Evolutionary conservation across 495 filamentous ascomycete genomes (phyloP).

Genomic region (Opeltia flavorubescens): DNA sequence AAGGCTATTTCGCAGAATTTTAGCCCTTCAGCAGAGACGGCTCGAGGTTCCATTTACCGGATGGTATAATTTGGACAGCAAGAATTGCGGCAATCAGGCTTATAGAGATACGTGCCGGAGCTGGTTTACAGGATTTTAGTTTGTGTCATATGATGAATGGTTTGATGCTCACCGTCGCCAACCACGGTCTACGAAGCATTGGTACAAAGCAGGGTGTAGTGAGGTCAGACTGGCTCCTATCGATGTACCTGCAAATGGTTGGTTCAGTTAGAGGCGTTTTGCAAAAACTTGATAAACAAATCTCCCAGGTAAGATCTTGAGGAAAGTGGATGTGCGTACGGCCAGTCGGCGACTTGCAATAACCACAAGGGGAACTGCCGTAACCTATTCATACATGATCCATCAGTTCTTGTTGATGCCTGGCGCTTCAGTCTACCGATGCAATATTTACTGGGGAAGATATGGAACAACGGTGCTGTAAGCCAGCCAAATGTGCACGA

Average conservation of each 20-base stretch:
- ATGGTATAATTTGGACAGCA: constrained; percentile 97
- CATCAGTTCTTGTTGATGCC: too few relatives aligned
- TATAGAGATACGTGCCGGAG: constrained; percentile 76
- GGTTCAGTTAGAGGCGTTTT: constrained; percentile 15
- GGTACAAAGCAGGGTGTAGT: constrained; percentile 62
- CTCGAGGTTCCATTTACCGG: constrained; percentile 32
- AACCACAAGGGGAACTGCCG: constrained; percentile 34
- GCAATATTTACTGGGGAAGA: too few relatives aligned
- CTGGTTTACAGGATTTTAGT: constrained; percentile 24
- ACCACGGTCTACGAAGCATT: constrained; percentile 67
- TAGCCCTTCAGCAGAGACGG: not conserved
- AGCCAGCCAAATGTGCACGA: constrained; percentile 16
- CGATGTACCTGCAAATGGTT: constrained; percentile 49
- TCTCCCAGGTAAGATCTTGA: constrained; percentile 2
- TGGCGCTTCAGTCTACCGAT: too few relatives aligned
- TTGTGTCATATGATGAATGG: constrained; percentile 3
- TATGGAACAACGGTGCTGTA: not conserved
- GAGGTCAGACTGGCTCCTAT: constrained; percentile 63
- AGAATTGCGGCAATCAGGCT: constrained; percentile 65
- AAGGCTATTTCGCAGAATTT: constrained; percentile 31
- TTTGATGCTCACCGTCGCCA: constrained; percentile 59
- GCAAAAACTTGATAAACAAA: too few relatives aligned
- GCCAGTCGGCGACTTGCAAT: constrained; percentile 24
- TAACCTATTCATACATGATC: constrained; percentile 15
- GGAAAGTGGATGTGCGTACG: not conserved